These are phyloP conservation scores for Ceratobasidium theobromae DNA, from an alignment of 1,284 basidiomycete genomes.

Conservation along the genomic window DNA sequence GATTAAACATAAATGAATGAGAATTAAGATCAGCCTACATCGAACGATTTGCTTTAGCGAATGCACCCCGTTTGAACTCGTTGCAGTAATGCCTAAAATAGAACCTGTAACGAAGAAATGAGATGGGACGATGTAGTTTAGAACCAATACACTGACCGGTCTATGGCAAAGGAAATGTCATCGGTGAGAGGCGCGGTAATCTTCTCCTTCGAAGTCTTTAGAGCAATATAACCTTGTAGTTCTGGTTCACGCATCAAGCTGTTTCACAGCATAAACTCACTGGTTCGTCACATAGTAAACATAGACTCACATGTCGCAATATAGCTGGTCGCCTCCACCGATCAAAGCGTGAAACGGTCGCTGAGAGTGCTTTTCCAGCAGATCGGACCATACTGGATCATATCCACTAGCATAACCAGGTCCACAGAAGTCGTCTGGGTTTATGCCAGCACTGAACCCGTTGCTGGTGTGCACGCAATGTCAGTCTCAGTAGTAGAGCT, in stretches of 20 bases:
- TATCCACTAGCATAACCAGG: constrained; percentile 75
- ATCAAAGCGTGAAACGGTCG: constrained; percentile 83
- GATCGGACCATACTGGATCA: constrained; percentile 91
- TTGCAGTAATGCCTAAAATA: constrained; percentile 91
- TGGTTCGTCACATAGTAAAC: background rate
- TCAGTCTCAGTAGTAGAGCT: background rate
- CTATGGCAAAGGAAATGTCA: constrained; percentile 78
- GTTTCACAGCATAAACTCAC: background rate
- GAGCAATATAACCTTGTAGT: constrained; percentile 76
- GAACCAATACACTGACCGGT: constrained; percentile 55
- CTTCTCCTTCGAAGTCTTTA: constrained; percentile 64
- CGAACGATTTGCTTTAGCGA: constrained; percentile 87
- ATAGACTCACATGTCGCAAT: constrained; percentile 64
- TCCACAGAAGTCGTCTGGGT: constrained; percentile 74
- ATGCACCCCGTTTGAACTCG: constrained; percentile 84
- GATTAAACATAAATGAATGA: background rate
- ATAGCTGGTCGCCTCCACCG: constrained; percentile 84
- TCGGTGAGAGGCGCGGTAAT: constrained; percentile 63
- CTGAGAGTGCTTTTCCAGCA: constrained; percentile 77
- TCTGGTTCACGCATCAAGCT: constrained; percentile 74
- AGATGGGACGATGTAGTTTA: background rate
- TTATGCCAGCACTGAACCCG: constrained; percentile 71
- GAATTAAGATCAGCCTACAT: constrained; percentile 61
- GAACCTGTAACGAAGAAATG: constrained; percentile 45
- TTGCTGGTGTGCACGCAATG: constrained; percentile 53